phyloP scores from a whole-genome alignment of 345 rosid genomes.

The Hirschfeldia incana region DNA sequence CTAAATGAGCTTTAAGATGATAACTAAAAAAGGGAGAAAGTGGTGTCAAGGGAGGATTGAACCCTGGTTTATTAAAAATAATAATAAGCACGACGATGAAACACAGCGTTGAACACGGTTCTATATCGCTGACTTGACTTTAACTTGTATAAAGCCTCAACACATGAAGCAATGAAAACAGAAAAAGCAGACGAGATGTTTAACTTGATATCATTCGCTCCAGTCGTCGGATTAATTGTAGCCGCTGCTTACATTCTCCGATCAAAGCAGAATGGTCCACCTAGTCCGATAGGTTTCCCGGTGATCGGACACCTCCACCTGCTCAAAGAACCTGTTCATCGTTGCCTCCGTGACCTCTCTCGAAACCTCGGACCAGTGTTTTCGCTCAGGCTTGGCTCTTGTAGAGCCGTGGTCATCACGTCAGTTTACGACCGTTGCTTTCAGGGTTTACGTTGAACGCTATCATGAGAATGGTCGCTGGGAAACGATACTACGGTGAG shows the following conservation, averaged over 20 bases:
- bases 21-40: too few relatives aligned
- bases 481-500: constrained; percentile 47
- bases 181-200: background rate
- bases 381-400: constrained; percentile 46
- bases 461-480: constrained; percentile 42
- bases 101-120: too few relatives aligned
- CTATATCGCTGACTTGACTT: too few relatives aligned
- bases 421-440: constrained; percentile 37
- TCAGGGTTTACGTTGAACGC: constrained; percentile 36
- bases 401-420: constrained; percentile 41
- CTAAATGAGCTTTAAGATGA: too few relatives aligned
- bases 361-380: constrained; percentile 41
- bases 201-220: background rate
- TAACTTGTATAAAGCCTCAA: too few relatives aligned
- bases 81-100: too few relatives aligned
- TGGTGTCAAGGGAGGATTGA: too few relatives aligned
- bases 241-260: background rate
- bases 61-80: too few relatives aligned
- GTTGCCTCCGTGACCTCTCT: constrained; percentile 30
- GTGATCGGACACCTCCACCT: constrained; percentile 35
- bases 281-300: constrained; percentile 20
- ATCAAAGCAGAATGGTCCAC: constrained; percentile 1
- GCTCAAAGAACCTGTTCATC: constrained; percentile 36
- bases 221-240: background rate
- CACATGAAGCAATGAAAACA: background rate